phyloP scores from a whole-genome alignment of 2,329 filamentous ascomycete genomes.

The Gliomastix tumulicola region DNA sequence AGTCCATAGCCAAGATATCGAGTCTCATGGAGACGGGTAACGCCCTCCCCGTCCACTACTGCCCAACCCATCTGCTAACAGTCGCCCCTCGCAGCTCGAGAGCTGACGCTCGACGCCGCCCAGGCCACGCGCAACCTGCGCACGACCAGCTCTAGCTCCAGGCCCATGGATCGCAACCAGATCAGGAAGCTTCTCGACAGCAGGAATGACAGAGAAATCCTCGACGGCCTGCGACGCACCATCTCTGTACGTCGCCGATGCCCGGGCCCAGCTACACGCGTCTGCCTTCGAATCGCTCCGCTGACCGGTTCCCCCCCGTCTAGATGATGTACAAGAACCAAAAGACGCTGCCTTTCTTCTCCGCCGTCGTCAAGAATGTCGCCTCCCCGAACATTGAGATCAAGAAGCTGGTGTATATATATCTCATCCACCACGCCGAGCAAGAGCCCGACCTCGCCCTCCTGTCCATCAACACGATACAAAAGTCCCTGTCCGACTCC shows the following conservation, averaged over 20 bases:
- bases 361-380: conserved; percentile 96
- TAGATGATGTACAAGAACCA: conserved; percentile 95
- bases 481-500: conserved; percentile 89
- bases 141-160: conserved; percentile 45
- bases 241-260: conserved; percentile 61
- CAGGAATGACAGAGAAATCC: conserved; percentile 82
- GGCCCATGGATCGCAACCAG: conserved; percentile 68
- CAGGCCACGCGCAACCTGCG: conserved; percentile 70
- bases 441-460: conserved; percentile 92
- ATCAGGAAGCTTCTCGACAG: conserved; percentile 95
- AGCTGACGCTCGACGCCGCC: conserved; percentile 95
- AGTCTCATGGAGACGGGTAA: conserved; percentile 90
- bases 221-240: conserved; percentile 85
- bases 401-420: conserved; percentile 98
- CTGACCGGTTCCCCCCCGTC: background rate
- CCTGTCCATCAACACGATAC: conserved; percentile 96
- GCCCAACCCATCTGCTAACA: conserved; percentile 8
- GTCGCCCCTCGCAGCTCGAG: conserved; percentile 59
- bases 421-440: conserved; percentile 93
- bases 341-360: conserved; percentile 87
- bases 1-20: conserved; percentile 92
- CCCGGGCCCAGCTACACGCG: background rate
- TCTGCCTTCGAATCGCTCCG: background rate
- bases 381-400: conserved; percentile 90
- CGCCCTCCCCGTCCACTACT: conserved; percentile 13